Base-by-base conservation (phyloP, 2,329 filamentous ascomycete genomes). In the Septoria linicola region DNA sequence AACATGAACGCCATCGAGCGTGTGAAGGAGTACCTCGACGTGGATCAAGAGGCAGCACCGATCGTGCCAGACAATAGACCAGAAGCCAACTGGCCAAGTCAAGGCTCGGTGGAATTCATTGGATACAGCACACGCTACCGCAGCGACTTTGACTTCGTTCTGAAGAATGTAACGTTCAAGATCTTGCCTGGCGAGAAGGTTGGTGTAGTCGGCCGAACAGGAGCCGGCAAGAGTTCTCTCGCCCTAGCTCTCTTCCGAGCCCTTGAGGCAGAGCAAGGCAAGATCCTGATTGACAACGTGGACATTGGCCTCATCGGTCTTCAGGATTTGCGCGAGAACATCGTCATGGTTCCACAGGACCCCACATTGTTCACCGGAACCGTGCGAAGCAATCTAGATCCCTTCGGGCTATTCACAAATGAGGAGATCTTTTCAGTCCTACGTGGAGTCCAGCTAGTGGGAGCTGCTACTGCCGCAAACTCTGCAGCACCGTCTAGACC, bases 1-100 rank as follows among this genome's bases (percentile, higher is more conserved):
- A 97, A 96, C 72, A 97, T 99, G 93, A 99, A 99, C 72, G 92
- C 92, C 2, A 91, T 97, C 41, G 93, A 99, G 73, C 88, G 93
- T 65, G 86, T 99, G 66, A 95, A 96, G 74, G 93, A 99, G 68
- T 99, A 97, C 66, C 80, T 97, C 30, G 89, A 97, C 37, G 88
- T 99, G 1, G 92, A 97, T 63, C 92, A 96, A 69, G 93, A 99
- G 72, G 91, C 93, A 1, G 76, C 80, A 0, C 78, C 88, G 1
- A 76, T 95, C 34, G 80, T 95, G 34, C 83, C 89, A 48, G 83
- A 92, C 53, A 88, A 83, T 58, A 81, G 89, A 21, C 93, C 93
- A 5, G 78, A 86, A 0, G 71, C 78, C 3, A 84, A 88, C 66
- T 99, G 93, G 93, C 93, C 93, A 7, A 85, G 81, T 54, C 78